Evolutionary conservation across 169 alveolate genomes (phyloP).

Genomic region (Eimeria nieschulzi): DNA sequence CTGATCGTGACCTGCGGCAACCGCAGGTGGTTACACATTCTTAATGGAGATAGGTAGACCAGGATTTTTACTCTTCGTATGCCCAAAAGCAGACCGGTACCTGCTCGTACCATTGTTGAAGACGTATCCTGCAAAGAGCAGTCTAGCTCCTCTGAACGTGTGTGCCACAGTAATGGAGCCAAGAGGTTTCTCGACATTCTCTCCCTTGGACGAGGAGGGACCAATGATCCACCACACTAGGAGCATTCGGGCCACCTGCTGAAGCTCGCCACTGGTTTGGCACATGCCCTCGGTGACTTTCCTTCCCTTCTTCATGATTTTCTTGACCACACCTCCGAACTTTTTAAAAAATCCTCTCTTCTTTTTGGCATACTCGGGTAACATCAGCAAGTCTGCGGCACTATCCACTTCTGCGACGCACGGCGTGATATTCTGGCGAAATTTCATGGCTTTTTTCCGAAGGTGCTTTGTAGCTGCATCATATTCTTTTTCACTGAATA

Average conservation of each 20-base stretch:
- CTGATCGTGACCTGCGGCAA: conserved; percentile 45
- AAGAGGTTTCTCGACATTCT: not conserved
- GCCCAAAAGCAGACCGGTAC: conserved; percentile 18
- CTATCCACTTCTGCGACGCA: conserved; percentile 24
- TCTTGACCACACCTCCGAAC: not conserved
- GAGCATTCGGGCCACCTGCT: conserved; percentile 48
- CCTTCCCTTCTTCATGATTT: not conserved
- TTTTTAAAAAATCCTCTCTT: not conserved
- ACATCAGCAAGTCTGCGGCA: conserved; percentile 31
- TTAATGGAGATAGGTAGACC: too few species aligned
- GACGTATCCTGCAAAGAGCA: conserved; percentile 6
- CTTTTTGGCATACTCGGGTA: not conserved
- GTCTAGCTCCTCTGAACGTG: conserved; percentile 32
- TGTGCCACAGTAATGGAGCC: not conserved
- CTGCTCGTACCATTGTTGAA: conserved; percentile 56
- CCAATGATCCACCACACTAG: conserved; percentile 54
- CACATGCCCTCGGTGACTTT: conserved; percentile 17
- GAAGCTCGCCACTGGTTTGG: conserved; percentile 36
- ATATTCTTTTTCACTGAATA: not conserved
- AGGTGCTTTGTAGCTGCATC: conserved; percentile 27
- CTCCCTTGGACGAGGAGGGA: conserved; percentile 5
- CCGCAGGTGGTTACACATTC: too few species aligned
- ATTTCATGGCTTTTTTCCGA: not conserved
- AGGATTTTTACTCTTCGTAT: too few species aligned
- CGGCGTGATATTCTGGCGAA: conserved; percentile 13